Percentiles rank a stretch among this genome's conserved stretches.
Evolutionary conservation across 257 asterid genomes (phyloP).

Genomic region (Nicotiana tomentosiformis): DNA sequence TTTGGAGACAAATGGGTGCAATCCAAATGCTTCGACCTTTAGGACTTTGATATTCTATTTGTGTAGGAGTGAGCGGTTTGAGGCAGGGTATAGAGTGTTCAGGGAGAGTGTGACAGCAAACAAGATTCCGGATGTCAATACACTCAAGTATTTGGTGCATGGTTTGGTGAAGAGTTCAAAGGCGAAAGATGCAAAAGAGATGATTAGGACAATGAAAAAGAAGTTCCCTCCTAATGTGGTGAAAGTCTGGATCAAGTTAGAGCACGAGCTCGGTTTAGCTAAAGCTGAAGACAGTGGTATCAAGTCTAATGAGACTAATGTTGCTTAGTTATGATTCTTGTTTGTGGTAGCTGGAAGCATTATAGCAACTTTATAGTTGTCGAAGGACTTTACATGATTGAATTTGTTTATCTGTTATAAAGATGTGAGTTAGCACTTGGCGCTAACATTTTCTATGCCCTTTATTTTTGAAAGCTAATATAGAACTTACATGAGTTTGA

Average conservation of each 20-base stretch:
- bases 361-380: neutral
- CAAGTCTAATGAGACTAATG: neutral
- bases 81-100: constrained; percentile 54
- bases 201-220: constrained; percentile 57
- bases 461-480: neutral
- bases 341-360: constrained; percentile 11
- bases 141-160: constrained; percentile 55
- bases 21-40: constrained; percentile 63
- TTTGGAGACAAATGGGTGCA: constrained; percentile 43
- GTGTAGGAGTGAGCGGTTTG: constrained; percentile 49
- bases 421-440: constrained; percentile 5
- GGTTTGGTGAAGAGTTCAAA: constrained; percentile 54
- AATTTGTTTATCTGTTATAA: constrained; percentile 1
- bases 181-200: constrained; percentile 42
- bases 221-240: constrained; percentile 53
- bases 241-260: constrained; percentile 61
- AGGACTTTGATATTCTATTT: constrained; percentile 57
- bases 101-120: constrained; percentile 51
- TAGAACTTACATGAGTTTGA: neutral
- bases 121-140: constrained; percentile 69
- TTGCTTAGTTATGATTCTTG: neutral
- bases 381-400: neutral
- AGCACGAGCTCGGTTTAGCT: constrained; percentile 49
- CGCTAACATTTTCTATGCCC: neutral
- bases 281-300: constrained; percentile 5